These are phyloP conservation scores for Phlyctochytrium arcticum DNA, from an alignment of 192 early-diverging fungal species.

Conservation along the genomic window DNA sequence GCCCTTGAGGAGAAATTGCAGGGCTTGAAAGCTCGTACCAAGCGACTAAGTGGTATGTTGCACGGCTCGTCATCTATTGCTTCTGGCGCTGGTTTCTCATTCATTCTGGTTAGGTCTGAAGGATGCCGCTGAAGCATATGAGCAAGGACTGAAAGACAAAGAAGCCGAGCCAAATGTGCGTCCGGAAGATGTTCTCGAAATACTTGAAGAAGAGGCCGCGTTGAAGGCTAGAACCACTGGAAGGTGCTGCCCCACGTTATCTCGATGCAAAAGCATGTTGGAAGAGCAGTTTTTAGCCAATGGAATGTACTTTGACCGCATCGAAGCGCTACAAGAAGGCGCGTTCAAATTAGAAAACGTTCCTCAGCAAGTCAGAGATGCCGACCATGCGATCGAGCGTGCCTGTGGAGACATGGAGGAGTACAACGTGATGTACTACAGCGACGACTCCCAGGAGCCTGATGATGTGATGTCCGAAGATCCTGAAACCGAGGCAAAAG, in stretches of 20 bases:
- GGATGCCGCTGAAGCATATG: conserved; percentile 27
- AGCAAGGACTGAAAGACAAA: conserved; percentile 9
- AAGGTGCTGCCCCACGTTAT: conserved; percentile 2
- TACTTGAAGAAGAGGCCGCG: conserved; percentile 1
- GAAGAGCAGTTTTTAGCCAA: conserved; percentile 11
- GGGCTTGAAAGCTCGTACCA: conserved; percentile 23
- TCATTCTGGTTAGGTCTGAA: conserved; percentile 21
- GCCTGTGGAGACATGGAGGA: conserved; percentile 60
- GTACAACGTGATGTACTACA: conserved; percentile 36
- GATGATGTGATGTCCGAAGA: not conserved
- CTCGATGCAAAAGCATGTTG: not conserved
- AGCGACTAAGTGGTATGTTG: conserved; percentile 34
- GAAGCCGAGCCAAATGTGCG: too few species aligned
- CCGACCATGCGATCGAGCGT: conserved; percentile 38
- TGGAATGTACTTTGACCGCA: not conserved
- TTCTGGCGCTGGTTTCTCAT: not conserved
- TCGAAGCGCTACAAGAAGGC: conserved; percentile 11
- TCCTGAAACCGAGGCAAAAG: not conserved
- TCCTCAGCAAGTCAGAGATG: not conserved
- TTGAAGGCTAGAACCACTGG: not conserved
- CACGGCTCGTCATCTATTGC: conserved; percentile 1
- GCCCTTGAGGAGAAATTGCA: conserved; percentile 36
- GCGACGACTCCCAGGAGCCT: conserved; percentile 29
- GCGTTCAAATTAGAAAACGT: conserved; percentile 1
- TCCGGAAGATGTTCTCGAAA: too few species aligned